A percentile compares a stretch with the other conserved stretches of the same genome.
phyloP scores from a whole-genome alignment of 73 alveolate species.

The Paramecium primaurelia region DNA sequence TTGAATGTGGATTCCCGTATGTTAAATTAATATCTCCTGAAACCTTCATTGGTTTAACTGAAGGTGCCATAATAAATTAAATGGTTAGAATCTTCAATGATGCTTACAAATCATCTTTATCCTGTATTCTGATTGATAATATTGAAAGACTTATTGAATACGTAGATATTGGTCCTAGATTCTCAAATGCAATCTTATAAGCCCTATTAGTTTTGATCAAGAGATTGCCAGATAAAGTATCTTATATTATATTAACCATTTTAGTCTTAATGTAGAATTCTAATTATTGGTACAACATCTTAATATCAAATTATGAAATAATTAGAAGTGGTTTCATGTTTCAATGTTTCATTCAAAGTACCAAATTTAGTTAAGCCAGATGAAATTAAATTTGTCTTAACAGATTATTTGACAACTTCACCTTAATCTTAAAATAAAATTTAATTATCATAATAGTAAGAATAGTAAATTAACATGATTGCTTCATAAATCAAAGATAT shows the following conservation, averaged over 20 bases:
- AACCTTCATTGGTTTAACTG: conserved; percentile 88
- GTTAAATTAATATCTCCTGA: conserved; percentile 98
- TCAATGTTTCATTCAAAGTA: conserved; percentile 61
- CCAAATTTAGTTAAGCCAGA: background rate
- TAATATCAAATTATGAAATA: conserved; percentile 82
- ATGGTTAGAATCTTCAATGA: conserved; percentile 98
- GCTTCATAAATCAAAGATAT: background rate
- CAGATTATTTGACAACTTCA: background rate
- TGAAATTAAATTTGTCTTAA: conserved; percentile 36
- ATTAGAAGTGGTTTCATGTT: conserved; percentile 86
- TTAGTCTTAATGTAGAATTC: background rate
- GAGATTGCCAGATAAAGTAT: conserved; percentile 97
- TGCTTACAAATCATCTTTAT: conserved; percentile 95
- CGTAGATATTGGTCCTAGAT: conserved; percentile 99
- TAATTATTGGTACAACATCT: background rate
- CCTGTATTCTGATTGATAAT: conserved; percentile 93
- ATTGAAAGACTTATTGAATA: conserved; percentile 98
- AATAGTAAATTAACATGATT: background rate
- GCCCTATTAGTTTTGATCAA: conserved; percentile 94
- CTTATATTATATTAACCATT: background rate
- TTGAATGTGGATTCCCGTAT: conserved; percentile 62
- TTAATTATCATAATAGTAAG: background rate
- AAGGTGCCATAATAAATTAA: conserved; percentile 48
- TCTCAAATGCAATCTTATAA: conserved; percentile 95
- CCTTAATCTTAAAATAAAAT: background rate